Evolutionary conservation across 208 protist genomes (phyloP).

Genomic region (Acanthamoeba triangularis): DNA sequence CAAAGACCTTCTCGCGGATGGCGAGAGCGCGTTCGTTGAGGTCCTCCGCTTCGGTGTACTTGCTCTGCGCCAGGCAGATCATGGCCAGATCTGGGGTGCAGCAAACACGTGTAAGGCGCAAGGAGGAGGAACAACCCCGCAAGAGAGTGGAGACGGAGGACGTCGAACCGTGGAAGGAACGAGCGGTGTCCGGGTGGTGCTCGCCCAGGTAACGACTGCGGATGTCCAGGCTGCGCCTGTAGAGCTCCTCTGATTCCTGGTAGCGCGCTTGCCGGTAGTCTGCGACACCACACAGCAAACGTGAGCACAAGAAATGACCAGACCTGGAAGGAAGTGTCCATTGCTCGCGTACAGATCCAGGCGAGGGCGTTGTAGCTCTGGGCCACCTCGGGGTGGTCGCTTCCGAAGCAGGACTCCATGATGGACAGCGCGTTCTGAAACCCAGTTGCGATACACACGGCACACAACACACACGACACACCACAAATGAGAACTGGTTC

Average conservation of each 20-base stretch:
- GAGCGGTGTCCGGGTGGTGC: slow-evolving; percentile 74
- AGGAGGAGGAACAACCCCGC: too few relatives aligned
- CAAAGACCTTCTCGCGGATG: slow-evolving; percentile 77
- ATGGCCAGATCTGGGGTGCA: slow-evolving; percentile 47
- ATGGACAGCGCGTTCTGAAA: slow-evolving; percentile 58
- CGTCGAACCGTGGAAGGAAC: slow-evolving; percentile 50
- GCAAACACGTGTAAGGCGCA: not conserved
- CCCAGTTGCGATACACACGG: not conserved
- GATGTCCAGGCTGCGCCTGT: slow-evolving; percentile 68
- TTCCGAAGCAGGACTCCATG: slow-evolving; percentile 71
- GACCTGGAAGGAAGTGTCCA: not conserved
- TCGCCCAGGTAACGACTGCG: slow-evolving; percentile 63
- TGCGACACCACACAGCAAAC: not conserved
- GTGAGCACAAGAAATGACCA: not conserved
- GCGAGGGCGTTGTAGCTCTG: slow-evolving; percentile 76
- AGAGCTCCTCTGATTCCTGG: slow-evolving; percentile 63
- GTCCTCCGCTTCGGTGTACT: slow-evolving; percentile 57
- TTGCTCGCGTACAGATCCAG: slow-evolving; percentile 67
- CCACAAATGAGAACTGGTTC: not conserved
- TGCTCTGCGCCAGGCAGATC: slow-evolving; percentile 76
- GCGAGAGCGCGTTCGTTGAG: slow-evolving; percentile 71
- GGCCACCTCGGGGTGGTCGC: slow-evolving; percentile 73
- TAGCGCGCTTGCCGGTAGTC: slow-evolving; percentile 72
- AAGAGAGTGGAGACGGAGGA: not conserved
- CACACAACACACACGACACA: not conserved